Evolutionary conservation across 2,329 filamentous ascomycete genomes (phyloP).

Genomic region (Colletotrichum sp.): DNA sequence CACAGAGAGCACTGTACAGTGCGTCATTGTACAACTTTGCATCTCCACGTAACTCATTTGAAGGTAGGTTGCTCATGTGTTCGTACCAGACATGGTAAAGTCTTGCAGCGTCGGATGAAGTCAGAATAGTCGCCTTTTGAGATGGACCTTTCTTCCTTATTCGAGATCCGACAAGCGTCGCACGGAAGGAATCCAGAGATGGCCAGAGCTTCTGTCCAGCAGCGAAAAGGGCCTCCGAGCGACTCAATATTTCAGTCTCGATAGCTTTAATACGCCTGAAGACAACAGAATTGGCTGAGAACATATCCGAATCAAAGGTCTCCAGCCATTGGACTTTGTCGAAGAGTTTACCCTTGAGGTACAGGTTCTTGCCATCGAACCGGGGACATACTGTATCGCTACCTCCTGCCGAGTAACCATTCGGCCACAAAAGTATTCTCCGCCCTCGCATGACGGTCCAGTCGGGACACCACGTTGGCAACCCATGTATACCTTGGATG

Average conservation of each 20-base stretch:
- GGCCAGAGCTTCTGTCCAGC: rapidly evolving
- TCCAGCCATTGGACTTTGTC: rapidly evolving
- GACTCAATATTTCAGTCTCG: not conserved
- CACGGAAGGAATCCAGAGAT: rapidly evolving
- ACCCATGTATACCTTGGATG: rapidly evolving
- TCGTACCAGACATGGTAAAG: not conserved
- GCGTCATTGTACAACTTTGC: not conserved
- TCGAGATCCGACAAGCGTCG: rapidly evolving
- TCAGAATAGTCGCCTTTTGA: rapidly evolving
- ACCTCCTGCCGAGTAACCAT: rapidly evolving
- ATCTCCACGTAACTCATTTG: not conserved
- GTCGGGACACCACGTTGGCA: not conserved
- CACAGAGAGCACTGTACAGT: not conserved
- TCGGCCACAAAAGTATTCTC: not conserved
- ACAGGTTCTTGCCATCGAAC: rapidly evolving
- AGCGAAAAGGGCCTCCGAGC: rapidly evolving
- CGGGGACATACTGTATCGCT: not conserved
- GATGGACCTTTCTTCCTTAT: not conserved
- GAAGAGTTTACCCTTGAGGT: rapidly evolving
- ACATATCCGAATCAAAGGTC: rapidly evolving
- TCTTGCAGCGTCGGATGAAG: rapidly evolving
- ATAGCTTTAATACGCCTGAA: rapidly evolving
- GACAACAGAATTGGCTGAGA: rapidly evolving
- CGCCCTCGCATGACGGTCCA: not conserved
- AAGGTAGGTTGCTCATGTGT: not conserved